phyloP scores from a whole-genome alignment of 352 stramenopile species.

The Peronosclerospora sorghi region DNA sequence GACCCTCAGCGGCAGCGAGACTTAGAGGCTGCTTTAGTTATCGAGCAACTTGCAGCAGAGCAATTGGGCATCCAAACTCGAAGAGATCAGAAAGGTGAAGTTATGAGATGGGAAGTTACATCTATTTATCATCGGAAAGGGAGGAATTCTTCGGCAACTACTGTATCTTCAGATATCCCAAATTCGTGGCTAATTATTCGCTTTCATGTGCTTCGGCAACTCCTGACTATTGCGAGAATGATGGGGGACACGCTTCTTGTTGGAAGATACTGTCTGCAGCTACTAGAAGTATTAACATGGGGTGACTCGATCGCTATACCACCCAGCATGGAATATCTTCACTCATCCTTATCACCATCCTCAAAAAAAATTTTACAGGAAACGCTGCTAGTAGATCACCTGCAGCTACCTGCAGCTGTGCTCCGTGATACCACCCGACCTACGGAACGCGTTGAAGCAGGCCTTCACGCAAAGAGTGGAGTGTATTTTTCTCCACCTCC shows the following conservation, averaged over 20 bases:
- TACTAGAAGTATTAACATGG: slow-evolving; percentile 56
- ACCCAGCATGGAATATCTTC: not conserved
- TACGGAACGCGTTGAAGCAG: slow-evolving; percentile 12
- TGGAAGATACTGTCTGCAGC: slow-evolving; percentile 42
- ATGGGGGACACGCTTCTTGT: slow-evolving; percentile 38
- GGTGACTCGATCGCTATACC: slow-evolving; percentile 32
- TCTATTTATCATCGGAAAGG: slow-evolving; percentile 20
- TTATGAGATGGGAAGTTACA: slow-evolving; percentile 33
- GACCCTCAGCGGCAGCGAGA: slow-evolving; percentile 28
- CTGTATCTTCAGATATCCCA: not conserved
- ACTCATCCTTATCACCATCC: slow-evolving; percentile 1
- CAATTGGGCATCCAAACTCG: slow-evolving; percentile 31
- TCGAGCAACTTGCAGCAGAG: slow-evolving; percentile 40
- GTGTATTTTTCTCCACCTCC: slow-evolving; percentile 55
- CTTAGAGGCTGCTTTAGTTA: slow-evolving; percentile 42
- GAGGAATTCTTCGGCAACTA: slow-evolving; percentile 11
- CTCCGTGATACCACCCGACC: slow-evolving; percentile 14
- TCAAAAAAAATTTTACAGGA: not conserved
- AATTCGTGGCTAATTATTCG: slow-evolving; percentile 60
- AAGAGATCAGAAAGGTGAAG: not conserved
- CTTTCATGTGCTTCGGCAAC: slow-evolving; percentile 70
- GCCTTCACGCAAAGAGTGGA: slow-evolving; percentile 40
- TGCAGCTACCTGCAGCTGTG: slow-evolving; percentile 21
- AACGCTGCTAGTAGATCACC: slow-evolving; percentile 20
- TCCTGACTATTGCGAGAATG: slow-evolving; percentile 51